These are phyloP conservation scores for Musa acuminata DNA, from an alignment of 176 grass and related monocot genomes.

Conservation along the genomic window DNA sequence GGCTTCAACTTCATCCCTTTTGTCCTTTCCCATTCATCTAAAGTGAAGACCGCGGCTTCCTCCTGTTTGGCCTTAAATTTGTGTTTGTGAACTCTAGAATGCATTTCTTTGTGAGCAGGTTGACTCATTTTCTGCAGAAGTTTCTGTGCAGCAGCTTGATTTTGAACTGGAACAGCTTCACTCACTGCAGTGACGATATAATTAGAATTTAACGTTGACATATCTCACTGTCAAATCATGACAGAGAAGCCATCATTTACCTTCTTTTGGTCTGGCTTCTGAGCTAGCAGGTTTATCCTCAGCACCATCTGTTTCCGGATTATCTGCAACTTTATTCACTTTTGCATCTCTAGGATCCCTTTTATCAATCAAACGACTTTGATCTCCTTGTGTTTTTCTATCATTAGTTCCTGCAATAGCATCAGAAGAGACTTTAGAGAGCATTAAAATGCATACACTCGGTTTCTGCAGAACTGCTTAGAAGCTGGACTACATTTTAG, in stretches of 20 bases:
- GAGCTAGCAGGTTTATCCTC: conserved; percentile 40
- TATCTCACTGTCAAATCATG: neutral
- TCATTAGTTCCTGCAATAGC: conserved; percentile 31
- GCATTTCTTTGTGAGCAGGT: conserved; percentile 32
- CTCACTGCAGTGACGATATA: conserved; percentile 40
- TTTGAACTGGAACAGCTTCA: conserved; percentile 84
- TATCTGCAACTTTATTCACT: conserved; percentile 23
- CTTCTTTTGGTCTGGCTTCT: conserved; percentile 76
- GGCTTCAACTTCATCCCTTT: conserved; percentile 28
- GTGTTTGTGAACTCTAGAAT: conserved; percentile 34
- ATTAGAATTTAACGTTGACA: neutral
- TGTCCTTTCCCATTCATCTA: conserved; percentile 93
- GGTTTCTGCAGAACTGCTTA: no score
- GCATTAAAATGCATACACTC: neutral
- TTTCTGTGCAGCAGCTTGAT: conserved; percentile 88
- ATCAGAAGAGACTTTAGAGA: neutral
- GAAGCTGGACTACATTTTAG: no score
- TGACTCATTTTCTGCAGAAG: conserved; percentile 81
- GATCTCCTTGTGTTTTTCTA: conserved; percentile 30
- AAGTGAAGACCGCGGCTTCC: conserved; percentile 66
- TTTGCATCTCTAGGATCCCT: conserved; percentile 20
- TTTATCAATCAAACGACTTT: conserved; percentile 15
- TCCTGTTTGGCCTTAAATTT: conserved; percentile 59
- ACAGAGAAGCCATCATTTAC: conserved; percentile 8
- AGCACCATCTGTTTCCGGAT: conserved; percentile 28